These are phyloP conservation scores for Claviceps africana DNA, from an alignment of 2,329 filamentous ascomycete genomes.

Conservation along the genomic window DNA sequence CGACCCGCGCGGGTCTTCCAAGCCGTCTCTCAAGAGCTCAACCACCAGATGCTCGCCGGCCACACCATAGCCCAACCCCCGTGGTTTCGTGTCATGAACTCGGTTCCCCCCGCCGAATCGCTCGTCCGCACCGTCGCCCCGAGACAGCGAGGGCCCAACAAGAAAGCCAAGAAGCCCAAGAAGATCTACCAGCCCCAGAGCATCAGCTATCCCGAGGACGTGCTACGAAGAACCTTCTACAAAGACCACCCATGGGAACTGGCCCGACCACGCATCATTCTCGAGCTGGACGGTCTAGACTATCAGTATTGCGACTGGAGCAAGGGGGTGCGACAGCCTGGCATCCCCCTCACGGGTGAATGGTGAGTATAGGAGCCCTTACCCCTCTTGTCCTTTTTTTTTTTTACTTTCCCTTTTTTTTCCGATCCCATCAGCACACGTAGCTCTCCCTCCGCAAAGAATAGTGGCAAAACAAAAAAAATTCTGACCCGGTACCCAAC, in stretches of 20 bases:
- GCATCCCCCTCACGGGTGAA: constrained; percentile 69
- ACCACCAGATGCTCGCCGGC: constrained; percentile 23
- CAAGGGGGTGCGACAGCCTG: constrained; percentile 55
- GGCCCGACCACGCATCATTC: constrained; percentile 68
- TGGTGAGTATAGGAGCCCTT: constrained; percentile 36
- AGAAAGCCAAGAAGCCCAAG: constrained; percentile 43
- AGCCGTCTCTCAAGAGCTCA: constrained; percentile 29
- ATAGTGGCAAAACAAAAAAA: no score
- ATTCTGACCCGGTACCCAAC: no score
- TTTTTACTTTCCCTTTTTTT: not conserved
- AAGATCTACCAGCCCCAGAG: constrained; percentile 67
- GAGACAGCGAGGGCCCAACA: constrained; percentile 26
- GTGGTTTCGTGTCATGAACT: constrained; percentile 38
- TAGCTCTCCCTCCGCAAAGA: not conserved
- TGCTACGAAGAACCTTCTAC: constrained; percentile 69
- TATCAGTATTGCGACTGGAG: constrained; percentile 67
- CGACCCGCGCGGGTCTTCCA: constrained; percentile 33
- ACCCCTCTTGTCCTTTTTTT: no score
- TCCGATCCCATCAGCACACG: not conserved
- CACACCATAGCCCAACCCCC: constrained; percentile 23
- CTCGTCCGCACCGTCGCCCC: constrained; percentile 38
- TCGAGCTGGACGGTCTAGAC: constrained; percentile 80
- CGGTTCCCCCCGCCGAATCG: constrained; percentile 44
- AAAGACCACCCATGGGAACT: constrained; percentile 95
- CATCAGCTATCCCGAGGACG: constrained; percentile 73